A percentile compares a stretch with the other conserved stretches of the same genome.
Conservation (phyloP, 495 filamentous ascomycete genomes). For the Neurospora sp. region DNA sequence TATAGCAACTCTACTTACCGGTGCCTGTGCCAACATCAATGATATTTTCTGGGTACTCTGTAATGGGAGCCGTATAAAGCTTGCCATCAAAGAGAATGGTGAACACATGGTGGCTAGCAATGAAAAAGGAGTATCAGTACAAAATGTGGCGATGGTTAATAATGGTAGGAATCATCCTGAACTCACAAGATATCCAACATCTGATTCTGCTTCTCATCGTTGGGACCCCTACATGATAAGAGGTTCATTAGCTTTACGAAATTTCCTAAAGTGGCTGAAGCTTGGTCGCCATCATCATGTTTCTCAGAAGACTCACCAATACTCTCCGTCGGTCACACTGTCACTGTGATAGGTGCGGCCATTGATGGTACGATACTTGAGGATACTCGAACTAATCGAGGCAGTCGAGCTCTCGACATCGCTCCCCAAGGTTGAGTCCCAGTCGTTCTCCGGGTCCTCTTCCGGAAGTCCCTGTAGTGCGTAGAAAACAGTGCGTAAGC, state of each 20-base stretch:
- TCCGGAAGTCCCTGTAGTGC: neutral
- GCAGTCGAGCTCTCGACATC: slow-evolving; percentile 29
- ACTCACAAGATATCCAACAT: slow-evolving; percentile 26
- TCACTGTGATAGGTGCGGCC: slow-evolving; percentile 32
- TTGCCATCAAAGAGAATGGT: slow-evolving; percentile 38
- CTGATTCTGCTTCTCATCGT: slow-evolving; percentile 27
- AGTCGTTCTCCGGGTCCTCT: slow-evolving; percentile 16
- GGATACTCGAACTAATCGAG: slow-evolving; percentile 33
- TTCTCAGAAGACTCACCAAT: slow-evolving; percentile 7
- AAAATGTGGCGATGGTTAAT: slow-evolving; percentile 21
- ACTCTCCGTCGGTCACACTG: slow-evolving; percentile 18
- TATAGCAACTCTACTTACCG: neutral
- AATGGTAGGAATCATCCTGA: neutral
- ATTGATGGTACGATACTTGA: slow-evolving; percentile 32
- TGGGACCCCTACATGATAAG: slow-evolving; percentile 19
- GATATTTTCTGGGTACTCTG: slow-evolving; percentile 7
- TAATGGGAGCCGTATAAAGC: slow-evolving; percentile 45
- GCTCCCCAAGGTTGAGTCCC: slow-evolving; percentile 28
- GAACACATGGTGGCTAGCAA: slow-evolving; percentile 17
- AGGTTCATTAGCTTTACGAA: neutral
- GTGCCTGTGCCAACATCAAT: neutral
- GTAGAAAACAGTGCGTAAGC: neutral
- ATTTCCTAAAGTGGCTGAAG: neutral
- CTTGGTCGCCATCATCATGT: neutral
- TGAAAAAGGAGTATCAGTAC: slow-evolving; percentile 12